Base-by-base conservation (phyloP, 1,284 basidiomycete species). In the Apiotrichum mycotoxinovorans region DNA sequence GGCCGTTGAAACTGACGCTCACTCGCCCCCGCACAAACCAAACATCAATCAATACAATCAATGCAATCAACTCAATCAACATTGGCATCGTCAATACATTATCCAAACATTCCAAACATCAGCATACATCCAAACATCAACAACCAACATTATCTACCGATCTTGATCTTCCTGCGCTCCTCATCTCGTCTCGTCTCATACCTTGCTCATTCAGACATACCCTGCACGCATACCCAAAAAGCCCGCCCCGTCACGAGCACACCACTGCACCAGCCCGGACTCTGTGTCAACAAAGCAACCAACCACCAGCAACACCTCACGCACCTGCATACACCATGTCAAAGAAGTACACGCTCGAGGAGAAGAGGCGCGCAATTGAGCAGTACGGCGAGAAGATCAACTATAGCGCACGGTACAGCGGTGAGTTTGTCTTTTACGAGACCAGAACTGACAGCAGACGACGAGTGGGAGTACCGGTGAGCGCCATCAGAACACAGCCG, bases 401-500 rank as follows among this genome's bases (percentile, higher is more conserved):
- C 50, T 78, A 75, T 58, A 69, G 67, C 44, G 45, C 66, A 18
- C 62, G 74, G 38, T 76, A 71, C 62, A 65, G 68, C 27, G 71
- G 73, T 77, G 59, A 66, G 70, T 69, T 11, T 33, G 9, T 14
- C n/a, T 23, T 34, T 5, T 27, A 5, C 38, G 2, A 17, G 53
- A 30, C 5, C 57, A 63, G 56, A 52, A 20, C 22, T 26, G 38
- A 51, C 38, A 1, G 26, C 60, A 76, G 77, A 75, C 55, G 72
- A 75, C 42, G 67, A 73, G 41, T 76, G 72, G 66, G 77, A 78
- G 61, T 78, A 74, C 65, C 67, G 74, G 74, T 76, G 52, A 66
- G 70, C 30, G 12, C 7, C 30, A n/a, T 26, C 12, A 25, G 9
- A 7, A 26, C 10, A 30, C 8, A 10, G 35, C 30, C 40, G 20